A percentile compares a stretch with the other conserved stretches of the same genome.
These are phyloP conservation scores for Collybiopsis confluens DNA, from an alignment of 768 basidiomycete genomes.

Conservation along the genomic window DNA sequence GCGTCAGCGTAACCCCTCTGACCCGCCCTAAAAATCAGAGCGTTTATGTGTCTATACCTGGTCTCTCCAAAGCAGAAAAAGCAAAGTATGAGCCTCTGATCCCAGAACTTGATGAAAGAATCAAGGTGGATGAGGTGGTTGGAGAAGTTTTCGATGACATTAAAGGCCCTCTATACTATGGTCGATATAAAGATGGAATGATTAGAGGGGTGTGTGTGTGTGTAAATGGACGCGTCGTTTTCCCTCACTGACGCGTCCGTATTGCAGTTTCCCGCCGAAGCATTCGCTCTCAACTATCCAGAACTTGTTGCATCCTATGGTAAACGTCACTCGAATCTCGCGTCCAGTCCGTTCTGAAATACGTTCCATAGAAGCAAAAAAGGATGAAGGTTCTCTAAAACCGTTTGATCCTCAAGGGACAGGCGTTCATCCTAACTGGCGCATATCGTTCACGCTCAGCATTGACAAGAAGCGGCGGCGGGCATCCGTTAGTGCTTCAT, in stretches of 20 bases:
- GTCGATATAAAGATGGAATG: constrained; percentile 52
- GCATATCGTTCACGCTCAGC: constrained; percentile 36
- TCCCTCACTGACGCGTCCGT: constrained; percentile 22
- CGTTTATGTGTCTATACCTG: constrained; percentile 21
- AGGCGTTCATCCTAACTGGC: constrained; percentile 58
- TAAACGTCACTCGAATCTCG: constrained; percentile 27
- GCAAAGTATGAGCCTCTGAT: constrained; percentile 36
- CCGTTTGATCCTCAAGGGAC: constrained; percentile 59
- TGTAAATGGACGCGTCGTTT: constrained; percentile 9
- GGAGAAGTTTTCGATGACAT: constrained; percentile 45
- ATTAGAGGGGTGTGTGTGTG: constrained; percentile 47
- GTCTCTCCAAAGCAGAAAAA: constrained; percentile 33
- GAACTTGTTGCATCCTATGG: constrained; percentile 53
- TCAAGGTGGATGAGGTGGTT: constrained; percentile 44
- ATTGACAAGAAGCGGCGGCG: constrained; percentile 23
- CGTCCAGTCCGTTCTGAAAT: constrained; percentile 5
- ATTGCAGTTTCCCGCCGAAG: constrained; percentile 37
- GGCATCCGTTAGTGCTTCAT: constrained; percentile 18
- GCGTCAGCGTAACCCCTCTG: constrained; percentile 19
- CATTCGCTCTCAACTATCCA: constrained; percentile 34
- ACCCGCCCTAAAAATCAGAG: constrained; percentile 20
- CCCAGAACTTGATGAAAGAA: constrained; percentile 20
- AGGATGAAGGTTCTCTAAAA: constrained; percentile 36
- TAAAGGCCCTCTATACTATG: constrained; percentile 52
- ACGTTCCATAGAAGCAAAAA: constrained; percentile 11